Conservation (phyloP, 2,329 filamentous ascomycete species). For the Fusarium decemcellulare region DNA sequence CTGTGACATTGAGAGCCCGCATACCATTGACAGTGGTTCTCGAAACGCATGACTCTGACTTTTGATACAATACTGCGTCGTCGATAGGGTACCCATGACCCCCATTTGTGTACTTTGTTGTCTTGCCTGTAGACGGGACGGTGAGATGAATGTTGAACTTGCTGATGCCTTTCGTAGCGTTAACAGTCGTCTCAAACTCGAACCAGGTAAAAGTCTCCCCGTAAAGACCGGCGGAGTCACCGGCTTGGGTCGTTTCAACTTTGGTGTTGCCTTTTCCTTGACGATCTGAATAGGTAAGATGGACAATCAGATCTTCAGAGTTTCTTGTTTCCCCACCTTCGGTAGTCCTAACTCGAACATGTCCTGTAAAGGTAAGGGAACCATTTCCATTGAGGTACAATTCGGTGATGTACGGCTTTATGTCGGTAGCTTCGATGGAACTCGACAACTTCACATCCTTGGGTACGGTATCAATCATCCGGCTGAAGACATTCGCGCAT, state of each 20-base stretch:
- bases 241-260: conserved; percentile 20
- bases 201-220: conserved; percentile 50
- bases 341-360: conserved; percentile 46
- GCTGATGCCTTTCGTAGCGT: conserved; percentile 42
- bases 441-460: conserved; percentile 45
- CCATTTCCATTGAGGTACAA: conserved; percentile 46
- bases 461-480: conserved; percentile 53
- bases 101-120: conserved; percentile 41
- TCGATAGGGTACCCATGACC: conserved; percentile 45
- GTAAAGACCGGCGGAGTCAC: conserved; percentile 44
- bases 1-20: conserved; percentile 17
- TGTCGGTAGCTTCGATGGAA: conserved; percentile 45
- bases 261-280: conserved; percentile 2
- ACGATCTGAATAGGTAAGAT: conserved; percentile 30
- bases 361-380: conserved; percentile 43
- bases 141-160: conserved; percentile 48
- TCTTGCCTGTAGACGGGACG: conserved; percentile 37
- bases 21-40: not conserved
- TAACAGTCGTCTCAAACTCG: conserved; percentile 47
- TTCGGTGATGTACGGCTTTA: conserved; percentile 50
- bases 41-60: conserved; percentile 43
- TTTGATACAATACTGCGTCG: conserved; percentile 45
- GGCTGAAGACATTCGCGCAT: conserved; percentile 47
- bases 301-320: conserved; percentile 40
- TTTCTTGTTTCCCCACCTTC: conserved; percentile 33